Percentiles rank a stretch among this genome's conserved stretches.
Conservation (phyloP, 768 basidiomycete genomes). For the Chiua virens region DNA sequence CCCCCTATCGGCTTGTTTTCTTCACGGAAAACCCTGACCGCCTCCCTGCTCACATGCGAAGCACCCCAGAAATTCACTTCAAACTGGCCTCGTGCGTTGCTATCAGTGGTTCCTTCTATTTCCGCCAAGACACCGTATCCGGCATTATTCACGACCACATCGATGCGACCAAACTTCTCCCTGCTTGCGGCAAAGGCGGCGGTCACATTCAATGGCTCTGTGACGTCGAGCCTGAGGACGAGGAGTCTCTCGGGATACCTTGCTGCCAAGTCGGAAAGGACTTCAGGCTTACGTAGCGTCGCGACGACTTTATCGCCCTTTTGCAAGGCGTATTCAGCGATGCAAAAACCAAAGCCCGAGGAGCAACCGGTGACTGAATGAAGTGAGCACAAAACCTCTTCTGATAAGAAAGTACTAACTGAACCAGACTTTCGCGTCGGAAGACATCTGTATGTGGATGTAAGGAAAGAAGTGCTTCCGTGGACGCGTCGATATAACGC, state of each 20-base stretch:
- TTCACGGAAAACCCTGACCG: constrained; percentile 24
- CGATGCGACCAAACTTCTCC: constrained; percentile 29
- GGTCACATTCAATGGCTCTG: constrained; percentile 27
- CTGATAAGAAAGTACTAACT: constrained; percentile 2
- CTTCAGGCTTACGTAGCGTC: constrained; percentile 41
- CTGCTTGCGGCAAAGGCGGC: constrained; percentile 34
- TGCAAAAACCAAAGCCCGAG: constrained; percentile 39
- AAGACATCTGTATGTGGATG: background rate
- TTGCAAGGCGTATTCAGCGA: constrained; percentile 31
- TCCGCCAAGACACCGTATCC: constrained; percentile 28
- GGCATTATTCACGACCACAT: constrained; percentile 3
- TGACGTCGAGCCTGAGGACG: constrained; percentile 38
- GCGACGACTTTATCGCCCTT: constrained; percentile 43
- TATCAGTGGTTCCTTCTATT: constrained; percentile 35
- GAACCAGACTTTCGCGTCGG: constrained; percentile 21
- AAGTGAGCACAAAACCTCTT: background rate
- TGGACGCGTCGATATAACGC: too few relatives aligned
- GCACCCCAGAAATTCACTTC: constrained; percentile 49
- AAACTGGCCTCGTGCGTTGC: constrained; percentile 35
- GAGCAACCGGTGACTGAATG: constrained; percentile 41
- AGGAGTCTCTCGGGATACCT: constrained; percentile 33
- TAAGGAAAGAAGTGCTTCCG: too few relatives aligned
- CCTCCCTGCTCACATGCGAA: constrained; percentile 38
- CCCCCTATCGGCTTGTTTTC: constrained; percentile 36
- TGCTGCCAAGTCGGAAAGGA: constrained; percentile 25